A percentile compares a stretch with the other conserved stretches of the same genome.
Evolutionary conservation across 106 monocot genomes (phyloP).

Genomic region (Acorus calamus): DNA sequence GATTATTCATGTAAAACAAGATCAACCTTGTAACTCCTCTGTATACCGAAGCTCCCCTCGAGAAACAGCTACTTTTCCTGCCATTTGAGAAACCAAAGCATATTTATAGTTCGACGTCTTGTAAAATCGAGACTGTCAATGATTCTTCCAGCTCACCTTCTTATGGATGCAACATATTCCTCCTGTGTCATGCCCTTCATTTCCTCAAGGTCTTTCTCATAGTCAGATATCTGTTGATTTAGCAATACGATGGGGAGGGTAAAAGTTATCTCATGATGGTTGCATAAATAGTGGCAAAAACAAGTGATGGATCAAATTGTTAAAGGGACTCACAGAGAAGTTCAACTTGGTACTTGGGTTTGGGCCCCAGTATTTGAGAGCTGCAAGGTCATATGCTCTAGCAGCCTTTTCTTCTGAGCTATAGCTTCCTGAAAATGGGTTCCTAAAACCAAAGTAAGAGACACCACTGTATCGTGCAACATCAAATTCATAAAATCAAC

Average conservation of each 20-base stretch:
- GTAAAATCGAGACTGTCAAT: background rate
- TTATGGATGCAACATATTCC: constrained; percentile 40
- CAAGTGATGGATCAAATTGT: no score
- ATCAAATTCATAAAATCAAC: no score
- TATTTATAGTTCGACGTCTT: background rate
- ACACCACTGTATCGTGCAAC: no score
- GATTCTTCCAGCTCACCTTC: constrained; percentile 26
- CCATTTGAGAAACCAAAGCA: background rate
- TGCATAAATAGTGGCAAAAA: no score
- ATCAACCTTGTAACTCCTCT: constrained; percentile 55
- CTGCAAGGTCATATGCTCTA: constrained; percentile 35
- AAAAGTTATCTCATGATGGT: background rate
- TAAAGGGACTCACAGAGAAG: constrained; percentile 15
- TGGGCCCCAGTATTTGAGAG: constrained; percentile 36
- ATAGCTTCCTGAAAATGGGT: constrained; percentile 25
- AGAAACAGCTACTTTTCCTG: constrained; percentile 52
- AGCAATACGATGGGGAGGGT: no score
- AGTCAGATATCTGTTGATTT: constrained; percentile 30
- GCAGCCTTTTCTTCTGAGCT: constrained; percentile 42
- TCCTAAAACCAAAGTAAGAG: no score
- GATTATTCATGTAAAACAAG: background rate
- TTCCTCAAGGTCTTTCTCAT: constrained; percentile 38
- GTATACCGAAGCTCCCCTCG: constrained; percentile 51
- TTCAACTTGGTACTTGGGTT: constrained; percentile 19
- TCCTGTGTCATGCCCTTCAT: constrained; percentile 31